Conservation (phyloP, 495 filamentous ascomycete genomes). For the Pseudevernia furfuracea region DNA sequence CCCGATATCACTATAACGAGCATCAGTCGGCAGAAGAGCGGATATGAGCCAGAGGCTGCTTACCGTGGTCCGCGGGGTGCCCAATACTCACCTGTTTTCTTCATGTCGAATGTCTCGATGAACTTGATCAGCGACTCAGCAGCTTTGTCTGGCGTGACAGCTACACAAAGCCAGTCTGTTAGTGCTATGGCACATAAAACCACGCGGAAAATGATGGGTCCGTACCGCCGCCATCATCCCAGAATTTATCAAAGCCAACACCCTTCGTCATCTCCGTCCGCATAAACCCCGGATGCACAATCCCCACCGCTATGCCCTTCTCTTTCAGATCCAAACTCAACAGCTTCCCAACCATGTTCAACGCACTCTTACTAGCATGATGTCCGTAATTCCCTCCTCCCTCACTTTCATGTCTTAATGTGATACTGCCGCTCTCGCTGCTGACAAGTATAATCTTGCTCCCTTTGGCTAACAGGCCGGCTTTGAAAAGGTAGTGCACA, state of each 20-base stretch:
- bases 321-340: constrained; percentile 60
- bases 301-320: constrained; percentile 53
- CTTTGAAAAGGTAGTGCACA: constrained; percentile 52
- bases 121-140: constrained; percentile 55
- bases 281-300: constrained; percentile 72
- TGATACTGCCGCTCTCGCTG: constrained; percentile 61
- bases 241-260: constrained; percentile 65
- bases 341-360: constrained; percentile 70
- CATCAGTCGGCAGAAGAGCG: constrained; percentile 11
- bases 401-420: constrained; percentile 56
- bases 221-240: constrained; percentile 58
- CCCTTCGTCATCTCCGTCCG: constrained; percentile 63
- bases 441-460: constrained; percentile 60
- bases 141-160: constrained; percentile 60
- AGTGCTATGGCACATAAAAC: background rate
- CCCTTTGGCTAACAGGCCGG: constrained; percentile 40
- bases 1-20: constrained; percentile 52
- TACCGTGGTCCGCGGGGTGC: constrained; percentile 59
- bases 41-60: constrained; percentile 21
- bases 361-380: constrained; percentile 62
- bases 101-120: constrained; percentile 55
- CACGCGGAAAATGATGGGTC: background rate
- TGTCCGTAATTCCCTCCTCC: constrained; percentile 68
- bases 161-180: constrained; percentile 28
- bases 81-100: constrained; percentile 63